phyloP scores from a whole-genome alignment of 2,329 filamentous ascomycete genomes.

The Helotiales sp. region DNA sequence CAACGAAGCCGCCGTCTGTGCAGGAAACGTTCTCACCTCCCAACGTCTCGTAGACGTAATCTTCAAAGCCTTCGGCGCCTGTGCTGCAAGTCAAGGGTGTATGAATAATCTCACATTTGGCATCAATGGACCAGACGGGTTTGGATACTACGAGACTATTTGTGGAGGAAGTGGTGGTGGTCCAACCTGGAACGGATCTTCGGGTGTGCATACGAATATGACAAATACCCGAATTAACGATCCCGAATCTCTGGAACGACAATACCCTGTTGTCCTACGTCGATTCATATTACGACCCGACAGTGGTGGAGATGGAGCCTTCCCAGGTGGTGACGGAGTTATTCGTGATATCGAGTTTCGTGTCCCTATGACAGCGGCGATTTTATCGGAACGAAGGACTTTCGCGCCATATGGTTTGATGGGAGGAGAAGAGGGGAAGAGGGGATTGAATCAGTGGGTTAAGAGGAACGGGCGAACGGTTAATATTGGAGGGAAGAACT shows the following conservation, averaged over 20 bases:
- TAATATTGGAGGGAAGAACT: constrained; percentile 4
- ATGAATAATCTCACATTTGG: constrained; percentile 82
- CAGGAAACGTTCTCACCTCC: constrained; percentile 75
- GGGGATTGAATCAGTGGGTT: constrained; percentile 1
- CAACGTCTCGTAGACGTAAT: constrained; percentile 81
- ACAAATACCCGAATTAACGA: constrained; percentile 29
- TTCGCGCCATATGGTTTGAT: constrained; percentile 78
- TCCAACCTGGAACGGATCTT: constrained; percentile 21
- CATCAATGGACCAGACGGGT: constrained; percentile 55
- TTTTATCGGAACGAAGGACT: constrained; percentile 63
- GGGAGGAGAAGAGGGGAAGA: constrained; percentile 42
- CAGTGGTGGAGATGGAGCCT: constrained; percentile 23
- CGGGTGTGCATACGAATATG: constrained; percentile 26
- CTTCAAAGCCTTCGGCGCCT: constrained; percentile 73
- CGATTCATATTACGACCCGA: constrained; percentile 24
- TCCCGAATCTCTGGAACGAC: constrained; percentile 27
- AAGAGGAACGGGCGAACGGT: background rate
- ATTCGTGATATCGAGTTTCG: constrained; percentile 50
- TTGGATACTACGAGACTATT: constrained; percentile 57
- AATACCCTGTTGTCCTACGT: constrained; percentile 28
- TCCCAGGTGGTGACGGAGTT: constrained; percentile 25
- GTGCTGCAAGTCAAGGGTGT: constrained; percentile 74
- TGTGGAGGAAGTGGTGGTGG: constrained; percentile 28
- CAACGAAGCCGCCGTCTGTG: constrained; percentile 73
- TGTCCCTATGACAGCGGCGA: constrained; percentile 39